These are phyloP conservation scores for Penicillium corylophilum DNA, from an alignment of 2,329 filamentous ascomycete genomes.

Conservation along the genomic window DNA sequence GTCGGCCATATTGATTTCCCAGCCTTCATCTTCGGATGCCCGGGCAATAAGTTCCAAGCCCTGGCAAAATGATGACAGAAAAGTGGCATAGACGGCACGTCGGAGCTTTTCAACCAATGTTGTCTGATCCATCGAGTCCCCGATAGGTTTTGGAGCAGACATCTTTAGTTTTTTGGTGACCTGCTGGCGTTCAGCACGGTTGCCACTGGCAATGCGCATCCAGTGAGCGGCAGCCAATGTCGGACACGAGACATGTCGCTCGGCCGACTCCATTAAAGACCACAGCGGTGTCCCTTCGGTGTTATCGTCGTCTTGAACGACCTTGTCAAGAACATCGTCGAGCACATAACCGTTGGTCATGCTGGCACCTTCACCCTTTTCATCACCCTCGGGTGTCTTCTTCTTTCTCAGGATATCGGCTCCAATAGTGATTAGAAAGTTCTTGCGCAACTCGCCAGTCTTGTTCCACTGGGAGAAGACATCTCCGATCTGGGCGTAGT, in stretches of 20 bases:
- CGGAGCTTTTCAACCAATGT: slow-evolving; percentile 58
- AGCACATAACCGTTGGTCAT: slow-evolving; percentile 53
- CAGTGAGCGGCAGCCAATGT: slow-evolving; percentile 64
- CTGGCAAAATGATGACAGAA: slow-evolving; percentile 63
- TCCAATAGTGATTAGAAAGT: slow-evolving; percentile 64
- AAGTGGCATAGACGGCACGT: slow-evolving; percentile 61
- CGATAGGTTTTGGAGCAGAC: slow-evolving; percentile 39
- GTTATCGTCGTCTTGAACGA: slow-evolving; percentile 67
- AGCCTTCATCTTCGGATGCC: slow-evolving; percentile 58
- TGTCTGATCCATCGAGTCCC: slow-evolving; percentile 35
- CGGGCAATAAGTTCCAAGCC: slow-evolving; percentile 64
- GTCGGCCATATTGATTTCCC: slow-evolving; percentile 49
- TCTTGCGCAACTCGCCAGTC: slow-evolving; percentile 57
- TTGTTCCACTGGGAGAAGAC: slow-evolving; percentile 62
- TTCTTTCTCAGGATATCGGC: slow-evolving; percentile 59
- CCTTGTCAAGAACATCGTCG: slow-evolving; percentile 65
- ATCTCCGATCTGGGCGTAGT: slow-evolving; percentile 60
- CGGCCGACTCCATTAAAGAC: slow-evolving; percentile 62
- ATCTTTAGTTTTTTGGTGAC: slow-evolving; percentile 51
- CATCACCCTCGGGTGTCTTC: slow-evolving; percentile 41
- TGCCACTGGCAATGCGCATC: slow-evolving; percentile 63
- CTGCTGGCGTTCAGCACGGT: slow-evolving; percentile 55
- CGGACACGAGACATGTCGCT: slow-evolving; percentile 62
- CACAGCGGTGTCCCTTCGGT: slow-evolving; percentile 68
- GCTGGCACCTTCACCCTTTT: slow-evolving; percentile 33